Evolutionary conservation across 257 asterid species (phyloP).

Genomic region (Solanum gandarillasii): DNA sequence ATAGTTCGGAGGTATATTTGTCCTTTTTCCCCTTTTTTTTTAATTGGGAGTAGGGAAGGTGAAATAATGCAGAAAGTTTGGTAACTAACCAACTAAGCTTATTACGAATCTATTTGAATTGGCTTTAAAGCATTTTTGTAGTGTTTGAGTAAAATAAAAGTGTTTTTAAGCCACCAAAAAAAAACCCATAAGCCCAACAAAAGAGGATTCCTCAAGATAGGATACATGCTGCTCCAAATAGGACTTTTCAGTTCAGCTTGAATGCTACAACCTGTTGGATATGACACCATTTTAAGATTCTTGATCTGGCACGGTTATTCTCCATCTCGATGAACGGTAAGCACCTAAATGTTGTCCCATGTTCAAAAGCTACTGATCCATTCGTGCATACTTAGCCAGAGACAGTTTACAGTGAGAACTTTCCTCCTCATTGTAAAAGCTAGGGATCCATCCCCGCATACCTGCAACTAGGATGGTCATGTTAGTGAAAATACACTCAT

Average conservation of each 20-base stretch:
- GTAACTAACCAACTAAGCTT: background rate
- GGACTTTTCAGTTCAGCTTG: background rate
- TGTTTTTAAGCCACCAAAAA: background rate
- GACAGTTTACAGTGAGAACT: background rate
- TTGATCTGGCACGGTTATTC: background rate
- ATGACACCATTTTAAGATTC: background rate
- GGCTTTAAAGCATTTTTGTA: background rate
- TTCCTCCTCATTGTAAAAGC: background rate
- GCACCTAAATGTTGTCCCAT: background rate
- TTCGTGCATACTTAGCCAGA: background rate
- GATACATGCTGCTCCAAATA: background rate
- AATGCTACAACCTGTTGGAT: background rate
- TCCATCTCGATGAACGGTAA: background rate
- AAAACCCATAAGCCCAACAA: background rate
- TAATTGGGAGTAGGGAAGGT: background rate
- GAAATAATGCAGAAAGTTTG: background rate
- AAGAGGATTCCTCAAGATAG: background rate
- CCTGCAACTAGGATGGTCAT: background rate
- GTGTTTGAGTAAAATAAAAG: background rate
- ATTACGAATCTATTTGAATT: background rate
- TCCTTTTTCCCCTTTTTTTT: too few relatives aligned
- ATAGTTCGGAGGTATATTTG: too few relatives aligned
- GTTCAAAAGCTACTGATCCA: background rate
- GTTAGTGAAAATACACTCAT: background rate
- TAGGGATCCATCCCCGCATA: background rate